phyloP scores from a whole-genome alignment of 768 basidiomycete species.

The Sporobolomyces roseus region DNA sequence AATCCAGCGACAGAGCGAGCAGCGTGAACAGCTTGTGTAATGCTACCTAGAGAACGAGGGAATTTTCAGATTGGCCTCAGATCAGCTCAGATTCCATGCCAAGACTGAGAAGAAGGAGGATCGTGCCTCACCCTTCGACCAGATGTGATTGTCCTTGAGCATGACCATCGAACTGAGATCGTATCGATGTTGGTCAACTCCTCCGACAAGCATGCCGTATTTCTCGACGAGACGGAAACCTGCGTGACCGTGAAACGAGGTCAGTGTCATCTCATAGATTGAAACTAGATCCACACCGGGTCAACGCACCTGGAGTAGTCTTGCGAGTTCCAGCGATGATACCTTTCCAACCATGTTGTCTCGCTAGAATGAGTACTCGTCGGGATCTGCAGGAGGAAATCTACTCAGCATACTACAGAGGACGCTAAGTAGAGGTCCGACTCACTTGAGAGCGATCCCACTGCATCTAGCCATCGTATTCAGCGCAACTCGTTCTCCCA shows the following conservation, averaged over 20 bases:
- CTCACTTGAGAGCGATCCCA: slow-evolving; percentile 91
- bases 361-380: slow-evolving; percentile 70
- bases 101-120: neutral
- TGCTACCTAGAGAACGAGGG: slow-evolving; percentile 63
- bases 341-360: slow-evolving; percentile 73
- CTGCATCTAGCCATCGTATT: slow-evolving; percentile 92
- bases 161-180: slow-evolving; percentile 99
- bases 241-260: slow-evolving; percentile 43
- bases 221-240: slow-evolving; percentile 96
- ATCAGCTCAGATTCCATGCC: no score
- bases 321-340: slow-evolving; percentile 92
- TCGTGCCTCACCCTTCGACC: slow-evolving; percentile 71
- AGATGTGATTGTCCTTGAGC: slow-evolving; percentile 99
- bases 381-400: slow-evolving; percentile 61
- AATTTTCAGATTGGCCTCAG: no score
- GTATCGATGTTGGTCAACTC: slow-evolving; percentile 89
- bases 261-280: no score
- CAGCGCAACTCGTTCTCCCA: slow-evolving; percentile 88
- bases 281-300: no score
- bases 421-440: neutral
- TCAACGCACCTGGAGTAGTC: slow-evolving; percentile 91
- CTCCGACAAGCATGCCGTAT: slow-evolving; percentile 96
- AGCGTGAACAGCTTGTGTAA: slow-evolving; percentile 75
- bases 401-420: no score
- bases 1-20: slow-evolving; percentile 91